Evolutionary conservation across 1,284 basidiomycete species (phyloP), one percentile per base, ranked within the genome.

Genomic region (Trichosporon ovoides): DNA sequence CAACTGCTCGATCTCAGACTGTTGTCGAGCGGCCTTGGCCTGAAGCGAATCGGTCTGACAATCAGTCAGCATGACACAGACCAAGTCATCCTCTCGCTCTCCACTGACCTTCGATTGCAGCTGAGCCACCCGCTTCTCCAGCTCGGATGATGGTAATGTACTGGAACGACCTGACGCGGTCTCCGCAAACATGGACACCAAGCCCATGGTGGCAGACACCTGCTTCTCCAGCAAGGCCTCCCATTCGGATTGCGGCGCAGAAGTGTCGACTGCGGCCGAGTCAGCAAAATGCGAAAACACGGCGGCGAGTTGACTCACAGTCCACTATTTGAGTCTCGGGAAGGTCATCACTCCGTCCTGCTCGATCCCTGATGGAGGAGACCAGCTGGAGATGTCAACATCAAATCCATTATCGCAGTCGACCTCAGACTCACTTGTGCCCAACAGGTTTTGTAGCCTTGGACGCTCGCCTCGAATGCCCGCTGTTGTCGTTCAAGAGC

Each of bases 381-480:
- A 76, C 73, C 16, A 75, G 66, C 74, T 75, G 40, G 33, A 43
- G 49, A 83, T 36, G 38, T 62, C 56, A 54, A 50, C 54, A 31
- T 60, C 22, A 28, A 31, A 9, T 11, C 24, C 14, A 20, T 19
- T 16, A 16, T 20, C 53, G 31, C 51, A 28, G 11, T n/a, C 13
- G 24, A 19, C 52, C 14, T 38, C 18, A n/a, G 35, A 63, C 77
- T 43, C 75, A 93, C 91, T 82, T 93, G 90, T 61, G 84, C 82
- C 91, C 91, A 94, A 74, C 89, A 93, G n/a, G 90, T 84, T 62
- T 89, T 85, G 66, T 93, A 84, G 28, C 88, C 87, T 51, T 87
- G 85, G 58, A 93, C 74, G 54, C 86, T 86, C 2, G 87, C 87
- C 72, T 93, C 88, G 66, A 87, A 87, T 11, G 84, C 84, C 58